Percentiles rank a stretch among this genome's conserved stretches.
Conservation (phyloP, 495 filamentous ascomycete species). For the Tuber aestivum region DNA sequence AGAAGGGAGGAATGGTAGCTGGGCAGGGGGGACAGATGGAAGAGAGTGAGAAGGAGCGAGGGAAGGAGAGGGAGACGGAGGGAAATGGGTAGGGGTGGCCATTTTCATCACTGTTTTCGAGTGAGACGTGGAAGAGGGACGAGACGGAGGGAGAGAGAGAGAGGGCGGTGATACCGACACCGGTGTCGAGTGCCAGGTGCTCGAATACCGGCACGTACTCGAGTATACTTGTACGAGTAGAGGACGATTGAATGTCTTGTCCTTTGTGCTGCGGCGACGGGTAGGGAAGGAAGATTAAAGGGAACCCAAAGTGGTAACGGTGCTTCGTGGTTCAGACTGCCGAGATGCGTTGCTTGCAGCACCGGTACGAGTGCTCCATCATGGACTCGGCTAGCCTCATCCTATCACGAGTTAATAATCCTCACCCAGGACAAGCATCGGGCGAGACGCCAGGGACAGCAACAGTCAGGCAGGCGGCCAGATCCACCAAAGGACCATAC, state of each 20-base stretch:
- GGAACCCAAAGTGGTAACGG: neutral
- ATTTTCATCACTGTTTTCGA: neutral
- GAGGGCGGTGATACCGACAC: too few species aligned
- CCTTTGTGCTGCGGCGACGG: neutral
- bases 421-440: neutral
- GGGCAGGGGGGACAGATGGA: neutral
- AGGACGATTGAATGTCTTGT: neutral
- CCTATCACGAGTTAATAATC: neutral
- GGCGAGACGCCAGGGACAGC: neutral
- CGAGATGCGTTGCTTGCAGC: neutral
- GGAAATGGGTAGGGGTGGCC: neutral
- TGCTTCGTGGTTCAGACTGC: neutral
- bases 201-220: too few species aligned
- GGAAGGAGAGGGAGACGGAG: neutral
- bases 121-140: neutral
- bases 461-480: neutral
- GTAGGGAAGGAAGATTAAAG: neutral
- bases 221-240: too few species aligned
- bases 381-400: constrained; percentile 1
- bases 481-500: neutral
- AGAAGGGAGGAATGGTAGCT: neutral
- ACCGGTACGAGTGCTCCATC: neutral
- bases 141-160: too few species aligned
- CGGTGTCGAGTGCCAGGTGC: neutral
- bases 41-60: neutral